Evolutionary conservation across 2,329 filamentous ascomycete genomes (phyloP), one percentile per base, ranked within the genome.

Genomic region (Neofusicoccum kwambonambiense): DNA sequence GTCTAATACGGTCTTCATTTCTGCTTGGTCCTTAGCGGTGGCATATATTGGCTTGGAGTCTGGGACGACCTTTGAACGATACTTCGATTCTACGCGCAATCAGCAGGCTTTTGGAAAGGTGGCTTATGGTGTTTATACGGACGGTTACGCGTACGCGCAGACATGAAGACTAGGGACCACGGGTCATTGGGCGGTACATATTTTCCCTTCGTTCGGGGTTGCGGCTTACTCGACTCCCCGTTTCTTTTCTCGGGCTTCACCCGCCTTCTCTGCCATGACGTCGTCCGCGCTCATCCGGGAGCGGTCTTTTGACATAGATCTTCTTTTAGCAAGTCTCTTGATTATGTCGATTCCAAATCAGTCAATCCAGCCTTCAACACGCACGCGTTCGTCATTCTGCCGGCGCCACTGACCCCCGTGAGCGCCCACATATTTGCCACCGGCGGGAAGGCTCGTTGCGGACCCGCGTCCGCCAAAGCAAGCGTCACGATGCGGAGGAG

Each of bases 21-120:
- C 41, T 45, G 27, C 47, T 60, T 47, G 42, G 41, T 37, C 17
- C 22, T 60, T 47, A 56, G 56, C 56, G 56, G 41, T 47, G 27
- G 56, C 56, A 60, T 60, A 60, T 60, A 51, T 62, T 44, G 58
- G 45, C 34, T 42, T 62, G 58, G 58, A 51, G 47, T 51, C 47
- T 62, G 58, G 58, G 19, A 51, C 45, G 45, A 62, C 34, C 19
- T 51, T 50, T 49, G n/a, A 41, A 60, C 56, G 56, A 60, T 15
- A 57, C 39, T 57, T 57, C 52, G 39, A 57, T 57, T 57, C 52
- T 44, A 56, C 34, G 34, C 50, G n/a, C 7, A 37, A 19, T 49
- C 31, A 4, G 27, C n/a, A 19, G 56, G 12, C 27, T 35, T 60
- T 60, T 22, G 31, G 41, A 13, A 42, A 39, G 13, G 52, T 31